A percentile compares a stretch with the other conserved stretches of the same genome.
These are phyloP conservation scores for Curvularia sp. DNA, from an alignment of 2,329 filamentous ascomycete genomes.

Conservation along the genomic window DNA sequence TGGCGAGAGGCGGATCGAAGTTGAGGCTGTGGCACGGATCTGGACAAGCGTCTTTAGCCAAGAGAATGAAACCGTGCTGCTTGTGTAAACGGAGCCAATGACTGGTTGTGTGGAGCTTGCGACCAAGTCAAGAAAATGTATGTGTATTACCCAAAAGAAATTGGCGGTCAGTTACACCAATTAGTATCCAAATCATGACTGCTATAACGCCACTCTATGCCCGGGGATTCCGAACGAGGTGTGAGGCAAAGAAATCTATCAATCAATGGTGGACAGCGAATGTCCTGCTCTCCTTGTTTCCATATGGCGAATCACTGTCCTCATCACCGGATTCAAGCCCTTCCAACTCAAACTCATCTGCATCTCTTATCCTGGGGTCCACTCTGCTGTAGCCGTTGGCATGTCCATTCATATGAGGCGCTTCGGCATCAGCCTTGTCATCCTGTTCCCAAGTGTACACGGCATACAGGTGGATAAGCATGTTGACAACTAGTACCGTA, in stretches of 20 bases:
- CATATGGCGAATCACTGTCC: slow-evolving; percentile 52
- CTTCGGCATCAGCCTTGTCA: slow-evolving; percentile 47
- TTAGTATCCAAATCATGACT: background rate
- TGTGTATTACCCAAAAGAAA: background rate
- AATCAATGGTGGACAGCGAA: slow-evolving; percentile 25
- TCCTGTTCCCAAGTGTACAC: slow-evolving; percentile 60
- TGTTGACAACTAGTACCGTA: slow-evolving; percentile 68
- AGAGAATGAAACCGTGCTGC: background rate
- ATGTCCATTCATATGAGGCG: slow-evolving; percentile 40
- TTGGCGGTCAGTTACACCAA: background rate
- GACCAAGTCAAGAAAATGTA: background rate
- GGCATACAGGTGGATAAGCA: slow-evolving; percentile 85
- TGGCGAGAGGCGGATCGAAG: background rate
- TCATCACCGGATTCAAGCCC: slow-evolving; percentile 90
- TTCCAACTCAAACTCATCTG: slow-evolving; percentile 92
- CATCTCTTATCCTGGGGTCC: slow-evolving; percentile 72
- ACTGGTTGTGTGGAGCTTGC: background rate
- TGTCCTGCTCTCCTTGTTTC: slow-evolving; percentile 36
- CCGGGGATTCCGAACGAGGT: background rate
- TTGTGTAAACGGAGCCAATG: background rate
- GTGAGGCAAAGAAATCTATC: background rate
- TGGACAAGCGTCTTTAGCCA: background rate
- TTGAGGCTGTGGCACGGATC: background rate
- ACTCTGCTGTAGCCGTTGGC: slow-evolving; percentile 53
- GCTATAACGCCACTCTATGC: background rate